Percentiles rank a stretch among this genome's conserved stretches.
Conservation (phyloP, 345 rosid genomes). For the Camelina laxa region DNA sequence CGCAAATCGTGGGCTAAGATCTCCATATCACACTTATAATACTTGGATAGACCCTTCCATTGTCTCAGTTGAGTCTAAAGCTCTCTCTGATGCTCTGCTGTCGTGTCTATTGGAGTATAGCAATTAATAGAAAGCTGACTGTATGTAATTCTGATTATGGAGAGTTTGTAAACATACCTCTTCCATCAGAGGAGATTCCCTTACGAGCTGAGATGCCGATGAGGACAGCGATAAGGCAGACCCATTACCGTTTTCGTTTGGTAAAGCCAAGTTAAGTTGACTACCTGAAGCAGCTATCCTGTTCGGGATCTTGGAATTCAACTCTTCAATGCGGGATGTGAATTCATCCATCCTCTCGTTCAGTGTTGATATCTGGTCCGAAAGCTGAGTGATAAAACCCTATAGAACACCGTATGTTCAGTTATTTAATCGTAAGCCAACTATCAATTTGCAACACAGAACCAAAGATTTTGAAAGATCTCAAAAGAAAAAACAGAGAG, state of each 20-base stretch:
- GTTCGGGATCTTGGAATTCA: conserved; percentile 70
- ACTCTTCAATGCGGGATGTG: conserved; percentile 79
- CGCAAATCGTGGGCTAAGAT: background rate
- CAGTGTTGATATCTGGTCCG: conserved; percentile 94
- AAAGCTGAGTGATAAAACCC: conserved; percentile 89
- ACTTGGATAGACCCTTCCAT: background rate
- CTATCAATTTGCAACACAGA: conserved; percentile 15
- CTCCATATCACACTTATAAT: background rate
- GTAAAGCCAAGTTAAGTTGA: conserved; percentile 78
- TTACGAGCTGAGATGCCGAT: conserved; percentile 80
- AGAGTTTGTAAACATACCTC: conserved; percentile 62
- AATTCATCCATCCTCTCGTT: conserved; percentile 97
- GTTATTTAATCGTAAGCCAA: background rate
- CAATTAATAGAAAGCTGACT: background rate
- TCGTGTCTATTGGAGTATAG: conserved; percentile 9
- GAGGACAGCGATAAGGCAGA: conserved; percentile 70
- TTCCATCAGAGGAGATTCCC: conserved; percentile 86
- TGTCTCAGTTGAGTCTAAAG: background rate
- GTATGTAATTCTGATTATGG: conserved; percentile 15
- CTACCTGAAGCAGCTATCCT: conserved; percentile 65
- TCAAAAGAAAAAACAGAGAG: conserved; percentile 16
- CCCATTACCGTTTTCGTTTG: conserved; percentile 80
- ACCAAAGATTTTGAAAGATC: conserved; percentile 12
- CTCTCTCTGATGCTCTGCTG: conserved; percentile 10
- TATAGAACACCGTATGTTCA: conserved; percentile 38